A percentile compares a stretch with the other conserved stretches of the same genome.
Evolutionary conservation across 2,329 filamentous ascomycete species (phyloP).

Genomic region (Fusarium kyushuense): DNA sequence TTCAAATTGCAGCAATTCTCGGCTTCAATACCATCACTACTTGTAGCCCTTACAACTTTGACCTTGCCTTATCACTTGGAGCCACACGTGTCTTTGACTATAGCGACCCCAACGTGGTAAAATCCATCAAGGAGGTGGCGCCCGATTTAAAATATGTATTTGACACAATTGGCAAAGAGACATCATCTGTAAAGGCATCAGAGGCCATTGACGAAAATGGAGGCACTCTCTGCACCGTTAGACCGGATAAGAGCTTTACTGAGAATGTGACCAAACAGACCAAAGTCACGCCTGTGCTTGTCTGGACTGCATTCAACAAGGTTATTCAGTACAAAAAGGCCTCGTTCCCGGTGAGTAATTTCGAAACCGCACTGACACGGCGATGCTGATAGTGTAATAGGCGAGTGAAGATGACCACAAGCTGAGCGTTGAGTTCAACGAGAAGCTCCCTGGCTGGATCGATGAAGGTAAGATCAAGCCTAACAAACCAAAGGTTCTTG

Average conservation of each 20-base stretch:
- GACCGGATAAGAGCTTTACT: slow-evolving; percentile 56
- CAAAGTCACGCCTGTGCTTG: slow-evolving; percentile 57
- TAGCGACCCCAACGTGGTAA: slow-evolving; percentile 51
- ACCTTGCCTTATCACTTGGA: slow-evolving; percentile 50
- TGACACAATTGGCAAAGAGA: slow-evolving; percentile 57
- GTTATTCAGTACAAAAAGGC: slow-evolving; percentile 54
- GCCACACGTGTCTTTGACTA: slow-evolving; percentile 57
- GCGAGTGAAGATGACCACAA: slow-evolving; percentile 53
- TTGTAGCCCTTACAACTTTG: slow-evolving; percentile 51
- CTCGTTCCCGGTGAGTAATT: slow-evolving; percentile 53
- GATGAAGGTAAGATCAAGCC: slow-evolving; percentile 52
- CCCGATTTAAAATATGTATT: slow-evolving; percentile 55
- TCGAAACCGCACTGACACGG: not conserved
- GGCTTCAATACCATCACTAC: slow-evolving; percentile 54
- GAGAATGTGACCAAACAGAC: slow-evolving; percentile 51
- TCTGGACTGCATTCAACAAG: slow-evolving; percentile 58
- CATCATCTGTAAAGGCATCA: slow-evolving; percentile 52
- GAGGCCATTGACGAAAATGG: slow-evolving; percentile 45
- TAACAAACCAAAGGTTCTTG: slow-evolving; percentile 49
- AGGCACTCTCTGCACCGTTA: slow-evolving; percentile 56
- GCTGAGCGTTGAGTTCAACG: slow-evolving; percentile 53
- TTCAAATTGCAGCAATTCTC: slow-evolving; percentile 52
- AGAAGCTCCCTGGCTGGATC: slow-evolving; percentile 53
- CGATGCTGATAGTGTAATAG: slow-evolving; percentile 37
- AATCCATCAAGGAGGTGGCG: slow-evolving; percentile 51